Evolutionary conservation across 2,329 filamentous ascomycete species (phyloP), one percentile per base, ranked within the genome.

Genomic region (Hypoxylon sp.): DNA sequence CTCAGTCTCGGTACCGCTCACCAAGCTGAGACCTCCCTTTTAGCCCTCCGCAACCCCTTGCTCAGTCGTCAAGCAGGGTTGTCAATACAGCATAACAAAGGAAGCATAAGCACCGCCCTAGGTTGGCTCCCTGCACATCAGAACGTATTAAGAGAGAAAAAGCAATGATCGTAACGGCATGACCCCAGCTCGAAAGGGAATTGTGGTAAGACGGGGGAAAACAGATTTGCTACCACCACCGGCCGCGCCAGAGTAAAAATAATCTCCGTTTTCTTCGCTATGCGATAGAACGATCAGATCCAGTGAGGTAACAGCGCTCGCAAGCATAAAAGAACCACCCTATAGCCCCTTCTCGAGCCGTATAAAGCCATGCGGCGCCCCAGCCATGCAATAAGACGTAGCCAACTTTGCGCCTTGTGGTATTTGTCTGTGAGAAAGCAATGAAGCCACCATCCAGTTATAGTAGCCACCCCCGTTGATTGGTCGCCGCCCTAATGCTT

Each of bases 151-250:
- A 33, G 52, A 26, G 39, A 55, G 31, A 22, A 42, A 59, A 67
- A 66, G 39, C 59, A 69, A 60, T 63, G 57, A 65, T 71, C 69
- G 57, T 71, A 63, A 65, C 66, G 66, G 51, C 69, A 52, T 71
- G 39, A 67, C 50, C 46, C 55, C 59, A 52, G 59, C 59, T 61
- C 37, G 19, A 59, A 59, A 63, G 13, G 58, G 50, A 48, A 63
- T 35, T 48, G 42, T 46, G 51, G 42, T 54, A 66, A 61, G 46
- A 22, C 35, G 39, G 54, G 46, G 35, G 39, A 57, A 39, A 62
- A 52, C 24, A 66, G 50, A 69, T 63, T 63, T 57, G 54, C 52
- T 24, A 50, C 62, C 66, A 59, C 65, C 60, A 39, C 33, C 55
- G 26, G 26, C 48, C 26, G 31, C 54, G 51, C 37, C 53, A 57